Percentiles rank a stretch among this genome's conserved stretches.
phyloP scores from a whole-genome alignment of 805 yeast genomes.

The Tetrapisispora nanseiensis region DNA sequence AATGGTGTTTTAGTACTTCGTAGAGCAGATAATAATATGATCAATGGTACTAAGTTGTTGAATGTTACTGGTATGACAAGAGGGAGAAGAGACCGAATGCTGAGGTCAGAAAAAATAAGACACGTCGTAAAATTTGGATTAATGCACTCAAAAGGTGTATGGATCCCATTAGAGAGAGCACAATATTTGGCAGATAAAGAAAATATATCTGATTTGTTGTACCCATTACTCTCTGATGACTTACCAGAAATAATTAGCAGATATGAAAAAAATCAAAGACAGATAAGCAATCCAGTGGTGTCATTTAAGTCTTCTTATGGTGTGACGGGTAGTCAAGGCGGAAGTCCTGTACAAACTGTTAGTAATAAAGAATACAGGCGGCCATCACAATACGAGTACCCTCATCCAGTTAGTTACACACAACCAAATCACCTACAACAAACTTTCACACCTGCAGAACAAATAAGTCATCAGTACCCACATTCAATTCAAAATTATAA shows the following conservation, averaged over 20 bases:
- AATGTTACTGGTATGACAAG: conserved; percentile 84
- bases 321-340: not conserved
- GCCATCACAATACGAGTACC: not conserved
- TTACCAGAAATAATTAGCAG: conserved; percentile 24
- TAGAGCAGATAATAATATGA: conserved; percentile 76
- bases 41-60: conserved; percentile 73
- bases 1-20: conserved; percentile 72
- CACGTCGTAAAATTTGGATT: conserved; percentile 81
- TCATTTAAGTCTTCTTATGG: not conserved
- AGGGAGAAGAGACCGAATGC: conserved; percentile 76
- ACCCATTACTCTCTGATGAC: conserved; percentile 64
- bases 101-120: conserved; percentile 65
- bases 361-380: not conserved
- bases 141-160: conserved; percentile 81
- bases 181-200: conserved; percentile 72
- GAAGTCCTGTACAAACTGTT: not conserved
- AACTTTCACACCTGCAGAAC: not conserved
- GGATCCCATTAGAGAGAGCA: conserved; percentile 84
- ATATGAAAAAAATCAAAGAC: not conserved
- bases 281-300: no score
- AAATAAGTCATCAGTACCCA: not conserved
- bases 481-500: not conserved
- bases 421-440: not conserved
- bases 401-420: not conserved
- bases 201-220: conserved; percentile 55